These are phyloP conservation scores for Leishmania turanica DNA, from an alignment of 208 protist genomes.

Conservation along the genomic window DNA sequence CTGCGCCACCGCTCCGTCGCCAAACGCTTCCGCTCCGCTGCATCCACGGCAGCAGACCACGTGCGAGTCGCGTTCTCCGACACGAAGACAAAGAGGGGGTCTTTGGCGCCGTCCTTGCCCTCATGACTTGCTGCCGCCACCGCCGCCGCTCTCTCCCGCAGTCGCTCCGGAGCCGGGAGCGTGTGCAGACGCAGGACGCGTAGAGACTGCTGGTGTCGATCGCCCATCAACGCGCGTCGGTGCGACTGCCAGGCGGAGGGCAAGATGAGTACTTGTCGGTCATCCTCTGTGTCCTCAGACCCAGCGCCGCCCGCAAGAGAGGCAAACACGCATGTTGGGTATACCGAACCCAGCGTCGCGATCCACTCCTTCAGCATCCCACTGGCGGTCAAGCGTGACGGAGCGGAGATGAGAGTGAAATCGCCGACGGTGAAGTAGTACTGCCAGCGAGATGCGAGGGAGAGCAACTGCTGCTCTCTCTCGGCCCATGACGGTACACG, in stretches of 20 bases:
- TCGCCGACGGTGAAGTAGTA: conserved; percentile 15
- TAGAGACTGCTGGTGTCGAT: background rate
- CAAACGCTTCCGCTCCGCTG: background rate
- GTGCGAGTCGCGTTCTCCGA: background rate
- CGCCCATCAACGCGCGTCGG: conserved; percentile 6
- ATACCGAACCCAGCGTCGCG: background rate
- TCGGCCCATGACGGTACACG: background rate
- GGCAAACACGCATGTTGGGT: conserved; percentile 7
- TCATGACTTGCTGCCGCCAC: background rate
- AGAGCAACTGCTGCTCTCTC: background rate
- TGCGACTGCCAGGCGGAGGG: background rate
- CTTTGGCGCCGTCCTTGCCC: background rate
- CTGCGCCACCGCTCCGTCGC: conserved; percentile 5
- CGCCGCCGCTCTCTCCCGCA: background rate
- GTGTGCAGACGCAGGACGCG: conserved; percentile 11
- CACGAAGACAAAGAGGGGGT: conserved; percentile 11
- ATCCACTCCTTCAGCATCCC: conserved; percentile 15
- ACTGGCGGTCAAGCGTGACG: background rate
- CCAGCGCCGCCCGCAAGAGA: background rate
- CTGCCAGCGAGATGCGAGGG: conserved; percentile 19
- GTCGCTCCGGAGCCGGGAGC: conserved; percentile 1
- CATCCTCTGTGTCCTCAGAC: background rate
- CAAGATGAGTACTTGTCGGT: background rate
- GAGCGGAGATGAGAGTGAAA: conserved; percentile 12
- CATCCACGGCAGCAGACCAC: conserved; percentile 6